A percentile compares a stretch with the other conserved stretches of the same genome.
These are phyloP conservation scores for Aspergillus kassunensis DNA, from an alignment of 495 filamentous ascomycete genomes.

Conservation along the genomic window DNA sequence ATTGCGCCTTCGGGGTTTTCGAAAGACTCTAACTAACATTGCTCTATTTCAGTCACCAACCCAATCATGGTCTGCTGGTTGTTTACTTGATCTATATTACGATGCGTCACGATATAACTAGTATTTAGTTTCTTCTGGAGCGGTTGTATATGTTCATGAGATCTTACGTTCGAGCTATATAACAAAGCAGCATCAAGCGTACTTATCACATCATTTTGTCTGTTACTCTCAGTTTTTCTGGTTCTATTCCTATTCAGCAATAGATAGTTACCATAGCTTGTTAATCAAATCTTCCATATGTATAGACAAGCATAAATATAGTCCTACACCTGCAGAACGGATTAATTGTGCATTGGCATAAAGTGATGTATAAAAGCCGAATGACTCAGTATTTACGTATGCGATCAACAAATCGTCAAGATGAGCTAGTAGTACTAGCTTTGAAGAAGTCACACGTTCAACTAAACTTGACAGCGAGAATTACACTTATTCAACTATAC, in stretches of 20 bases:
- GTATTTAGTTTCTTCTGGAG: neutral
- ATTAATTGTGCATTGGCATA: neutral
- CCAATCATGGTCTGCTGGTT: constrained; percentile 92
- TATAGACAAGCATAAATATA: too few species aligned
- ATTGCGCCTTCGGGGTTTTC: neutral
- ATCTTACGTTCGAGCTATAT: too few species aligned
- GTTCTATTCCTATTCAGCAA: too few species aligned
- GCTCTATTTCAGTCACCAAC: constrained; percentile 64
- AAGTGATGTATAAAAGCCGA: neutral
- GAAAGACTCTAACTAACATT: too few species aligned
- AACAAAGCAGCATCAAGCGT: neutral
- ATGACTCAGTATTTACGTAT: neutral
- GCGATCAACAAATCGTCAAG: neutral
- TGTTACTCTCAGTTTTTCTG: too few species aligned
- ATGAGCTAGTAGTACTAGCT: neutral
- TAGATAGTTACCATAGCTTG: too few species aligned
- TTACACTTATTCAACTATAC: neutral
- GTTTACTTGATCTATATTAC: constrained; percentile 90
- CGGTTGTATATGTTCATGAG: neutral
- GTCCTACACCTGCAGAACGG: too few species aligned
- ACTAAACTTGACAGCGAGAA: neutral
- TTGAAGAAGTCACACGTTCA: neutral
- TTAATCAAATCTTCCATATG: too few species aligned
- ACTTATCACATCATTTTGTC: neutral
- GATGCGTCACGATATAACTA: constrained; percentile 58